phyloP scores from a whole-genome alignment of 2,329 filamentous ascomycete genomes.

The Hymenoscyphus repandus region DNA sequence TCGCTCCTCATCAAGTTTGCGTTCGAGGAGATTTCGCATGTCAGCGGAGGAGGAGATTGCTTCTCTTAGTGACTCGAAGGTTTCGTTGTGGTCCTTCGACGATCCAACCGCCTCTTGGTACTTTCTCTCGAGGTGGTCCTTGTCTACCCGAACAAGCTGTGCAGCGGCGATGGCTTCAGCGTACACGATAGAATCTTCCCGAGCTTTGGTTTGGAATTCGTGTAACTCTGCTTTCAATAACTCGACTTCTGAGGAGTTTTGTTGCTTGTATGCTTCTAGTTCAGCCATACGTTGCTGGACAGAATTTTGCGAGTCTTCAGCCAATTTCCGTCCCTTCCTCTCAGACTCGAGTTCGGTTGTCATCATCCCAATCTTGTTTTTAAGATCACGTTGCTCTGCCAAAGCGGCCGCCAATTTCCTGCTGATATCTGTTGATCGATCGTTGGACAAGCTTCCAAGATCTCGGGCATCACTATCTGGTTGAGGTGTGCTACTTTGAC shows the following conservation, averaged over 20 bases:
- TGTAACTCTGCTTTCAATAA: constrained; percentile 81
- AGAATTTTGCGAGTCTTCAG: constrained; percentile 80
- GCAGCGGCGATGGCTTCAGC: constrained; percentile 71
- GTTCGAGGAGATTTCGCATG: constrained; percentile 71
- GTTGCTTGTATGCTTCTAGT: constrained; percentile 77
- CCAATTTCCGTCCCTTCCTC: constrained; percentile 71
- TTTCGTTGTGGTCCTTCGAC: constrained; percentile 62
- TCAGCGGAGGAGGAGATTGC: constrained; percentile 76
- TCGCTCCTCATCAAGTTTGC: constrained; percentile 78
- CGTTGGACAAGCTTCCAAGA: constrained; percentile 51
- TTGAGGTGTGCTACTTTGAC: constrained; percentile 55
- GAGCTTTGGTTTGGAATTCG: constrained; percentile 66
- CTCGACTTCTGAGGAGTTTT: constrained; percentile 79
- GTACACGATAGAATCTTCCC: constrained; percentile 74
- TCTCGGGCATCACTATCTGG: constrained; percentile 53
- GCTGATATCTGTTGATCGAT: constrained; percentile 69
- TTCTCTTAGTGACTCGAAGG: constrained; percentile 69
- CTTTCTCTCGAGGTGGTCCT: constrained; percentile 66
- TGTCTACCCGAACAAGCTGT: constrained; percentile 78
- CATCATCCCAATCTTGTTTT: constrained; percentile 65
- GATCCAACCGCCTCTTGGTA: constrained; percentile 63
- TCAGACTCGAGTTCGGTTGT: constrained; percentile 73
- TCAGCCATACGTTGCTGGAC: constrained; percentile 79
- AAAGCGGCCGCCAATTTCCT: constrained; percentile 79
- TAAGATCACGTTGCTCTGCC: constrained; percentile 74